Evolutionary conservation across 768 basidiomycete species (phyloP).

Genomic region (Calocybe cyanea): DNA sequence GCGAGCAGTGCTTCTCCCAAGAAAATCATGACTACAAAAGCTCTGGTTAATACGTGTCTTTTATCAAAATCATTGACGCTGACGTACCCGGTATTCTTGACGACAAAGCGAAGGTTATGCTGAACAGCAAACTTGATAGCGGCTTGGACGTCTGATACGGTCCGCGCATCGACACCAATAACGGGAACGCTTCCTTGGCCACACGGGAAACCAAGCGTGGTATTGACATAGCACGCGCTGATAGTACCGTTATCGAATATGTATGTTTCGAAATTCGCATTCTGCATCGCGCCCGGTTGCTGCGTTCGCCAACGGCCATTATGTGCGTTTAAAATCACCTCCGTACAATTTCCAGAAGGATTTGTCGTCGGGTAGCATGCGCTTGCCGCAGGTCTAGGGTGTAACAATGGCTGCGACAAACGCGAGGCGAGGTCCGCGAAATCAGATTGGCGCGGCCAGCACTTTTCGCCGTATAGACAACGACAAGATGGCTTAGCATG

Average conservation of each 20-base stretch:
- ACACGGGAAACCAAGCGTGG: constrained; percentile 34
- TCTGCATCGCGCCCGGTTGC: constrained; percentile 37
- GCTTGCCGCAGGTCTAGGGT: constrained; percentile 35
- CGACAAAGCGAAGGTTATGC: constrained; percentile 32
- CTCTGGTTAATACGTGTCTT: no score
- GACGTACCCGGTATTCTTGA: constrained; percentile 32
- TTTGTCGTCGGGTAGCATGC: constrained; percentile 35
- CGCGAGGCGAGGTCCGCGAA: constrained; percentile 30
- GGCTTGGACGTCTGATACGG: constrained; percentile 33
- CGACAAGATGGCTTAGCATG: constrained; percentile 21
- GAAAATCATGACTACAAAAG: constrained; percentile 36
- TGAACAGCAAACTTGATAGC: constrained; percentile 32
- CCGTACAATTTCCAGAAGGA: constrained; percentile 36
- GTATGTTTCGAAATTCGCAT: constrained; percentile 25
- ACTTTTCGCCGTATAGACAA: constrained; percentile 36
- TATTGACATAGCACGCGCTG: constrained; percentile 49
- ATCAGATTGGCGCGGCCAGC: constrained; percentile 37
- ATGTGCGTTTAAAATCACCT: constrained; percentile 20
- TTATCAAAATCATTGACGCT: no score
- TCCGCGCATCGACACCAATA: constrained; percentile 36
- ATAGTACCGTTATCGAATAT: constrained; percentile 42
- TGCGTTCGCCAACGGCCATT: constrained; percentile 38
- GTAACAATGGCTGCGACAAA: constrained; percentile 41
- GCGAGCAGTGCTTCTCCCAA: constrained; percentile 40
- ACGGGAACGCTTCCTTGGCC: constrained; percentile 40